These are phyloP conservation scores for Hebeloma cylindrosporum DNA, from an alignment of 768 basidiomycete genomes.

Conservation along the genomic window DNA sequence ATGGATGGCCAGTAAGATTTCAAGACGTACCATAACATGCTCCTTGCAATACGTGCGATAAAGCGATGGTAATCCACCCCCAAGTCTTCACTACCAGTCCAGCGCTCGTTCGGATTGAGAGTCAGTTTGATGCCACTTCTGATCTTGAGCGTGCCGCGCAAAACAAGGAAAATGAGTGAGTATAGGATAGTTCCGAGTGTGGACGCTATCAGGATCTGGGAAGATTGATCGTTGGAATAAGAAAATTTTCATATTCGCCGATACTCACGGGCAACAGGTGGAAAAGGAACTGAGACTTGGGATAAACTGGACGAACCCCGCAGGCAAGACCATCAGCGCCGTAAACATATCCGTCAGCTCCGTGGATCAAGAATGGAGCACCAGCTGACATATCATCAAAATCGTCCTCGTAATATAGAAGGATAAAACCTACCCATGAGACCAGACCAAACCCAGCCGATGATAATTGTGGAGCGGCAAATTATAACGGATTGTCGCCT, in stretches of 20 bases:
- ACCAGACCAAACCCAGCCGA: conserved; percentile 57
- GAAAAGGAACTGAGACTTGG: conserved; percentile 47
- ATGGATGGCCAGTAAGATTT: conserved; percentile 3
- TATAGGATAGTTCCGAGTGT: conserved; percentile 57
- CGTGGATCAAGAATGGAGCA: conserved; percentile 34
- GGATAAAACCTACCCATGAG: conserved; percentile 46
- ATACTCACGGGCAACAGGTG: conserved; percentile 60
- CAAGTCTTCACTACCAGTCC: conserved; percentile 33
- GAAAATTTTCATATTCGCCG: neutral
- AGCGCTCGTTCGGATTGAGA: conserved; percentile 46
- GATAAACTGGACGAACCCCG: conserved; percentile 44
- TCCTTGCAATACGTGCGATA: conserved; percentile 58
- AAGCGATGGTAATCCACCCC: conserved; percentile 58
- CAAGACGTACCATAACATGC: conserved; percentile 65
- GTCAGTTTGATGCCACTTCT: conserved; percentile 51
- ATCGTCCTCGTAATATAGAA: neutral
- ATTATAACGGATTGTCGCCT: conserved; percentile 51
- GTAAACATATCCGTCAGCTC: conserved; percentile 40
- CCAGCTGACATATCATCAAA: conserved; percentile 28
- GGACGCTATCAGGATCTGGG: conserved; percentile 58
- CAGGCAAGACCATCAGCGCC: conserved; percentile 54
- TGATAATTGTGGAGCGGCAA: conserved; percentile 37
- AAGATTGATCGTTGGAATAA: neutral
- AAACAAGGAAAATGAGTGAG: conserved; percentile 58
- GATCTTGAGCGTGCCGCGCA: conserved; percentile 56